Percentiles rank a stretch among this genome's conserved stretches.
Evolutionary conservation across 768 basidiomycete species (phyloP).

Genomic region (Gymnopilus junonius): DNA sequence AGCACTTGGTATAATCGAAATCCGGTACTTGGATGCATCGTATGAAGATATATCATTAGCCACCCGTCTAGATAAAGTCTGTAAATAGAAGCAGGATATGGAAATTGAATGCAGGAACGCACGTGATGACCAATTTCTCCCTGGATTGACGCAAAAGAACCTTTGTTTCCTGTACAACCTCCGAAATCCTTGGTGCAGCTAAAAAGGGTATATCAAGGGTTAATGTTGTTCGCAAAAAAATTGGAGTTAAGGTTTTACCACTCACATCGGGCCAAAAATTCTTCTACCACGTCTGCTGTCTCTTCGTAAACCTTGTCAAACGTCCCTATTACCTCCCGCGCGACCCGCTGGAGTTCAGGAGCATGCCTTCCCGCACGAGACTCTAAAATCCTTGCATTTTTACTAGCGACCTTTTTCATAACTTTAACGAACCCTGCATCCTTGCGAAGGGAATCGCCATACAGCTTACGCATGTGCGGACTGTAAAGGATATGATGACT

Average conservation of each 20-base stretch:
- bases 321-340: conserved; percentile 89
- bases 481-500: conserved; percentile 45
- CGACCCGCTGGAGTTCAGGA: conserved; percentile 78
- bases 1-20: conserved; percentile 59
- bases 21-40: conserved; percentile 79
- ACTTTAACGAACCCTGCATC: conserved; percentile 98
- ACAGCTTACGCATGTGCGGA: conserved; percentile 98
- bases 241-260: conserved; percentile 2
- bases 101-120: conserved; percentile 31
- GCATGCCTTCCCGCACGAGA: conserved; percentile 80
- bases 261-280: conserved; percentile 90
- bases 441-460: conserved; percentile 91
- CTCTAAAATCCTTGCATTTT: conserved; percentile 78
- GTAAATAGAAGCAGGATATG: neutral
- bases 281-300: conserved; percentile 91
- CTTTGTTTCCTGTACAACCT: conserved; percentile 93
- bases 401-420: conserved; percentile 90
- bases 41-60: conserved; percentile 80
- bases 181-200: conserved; percentile 90
- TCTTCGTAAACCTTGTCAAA: conserved; percentile 97
- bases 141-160: conserved; percentile 88
- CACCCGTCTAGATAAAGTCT: conserved; percentile 61
- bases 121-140: conserved; percentile 93
- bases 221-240: neutral
- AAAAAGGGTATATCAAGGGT: conserved; percentile 9